Evolutionary conservation across 345 rosid species (phyloP), one percentile per base, ranked within the genome.

Genomic region (Gossypium ekmanianum): DNA sequence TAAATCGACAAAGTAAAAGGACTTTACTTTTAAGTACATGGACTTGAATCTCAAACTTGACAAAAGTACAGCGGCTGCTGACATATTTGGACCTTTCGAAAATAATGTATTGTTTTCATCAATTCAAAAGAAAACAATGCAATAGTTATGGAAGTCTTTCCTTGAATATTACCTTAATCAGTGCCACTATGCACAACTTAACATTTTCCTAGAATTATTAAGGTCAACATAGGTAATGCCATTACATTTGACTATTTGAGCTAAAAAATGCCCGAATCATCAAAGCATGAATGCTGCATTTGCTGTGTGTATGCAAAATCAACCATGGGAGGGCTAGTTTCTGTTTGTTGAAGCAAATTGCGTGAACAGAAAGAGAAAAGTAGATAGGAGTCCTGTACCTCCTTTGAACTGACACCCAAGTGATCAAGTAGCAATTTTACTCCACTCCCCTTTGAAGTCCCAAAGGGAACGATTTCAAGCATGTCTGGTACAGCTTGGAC

Each of bases 391-490:
- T 7, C 6, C 12, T 2, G 69, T 80, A 95, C 99, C 96, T 95
- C 97, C 70, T 86, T 76, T 6, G 90, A 66, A 41, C 81, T 75
- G 77, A 85, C 84, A 29, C 97, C 94, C 79, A 93, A 84, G 86
- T 95, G 97, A 79, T 90, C 85, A 71, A 89, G 98, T 61, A 93
- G 84, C 83, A 87, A 68, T 78, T 74, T 85, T 26, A 95, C 91
- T 76, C 98, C 91, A 27, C 78, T 85, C 6, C 98, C 99, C 81
- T 95, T 93, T 18, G 98, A 91, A 73, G 98, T 95, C 77, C 91
- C 89, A 2, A 78, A 84, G 43, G 97, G 97, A 3, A 95, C 90
- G 22, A 95, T 89, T 80, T 96, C 99, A 62, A 96, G 93, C 94
- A 90, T 93, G 81, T 92, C 92, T 17, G 91, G 89, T 58, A 87